Evolutionary conservation across 441 rosid species (phyloP), one percentile per base, ranked within the genome.

Genomic region (Eruca vesicaria): DNA sequence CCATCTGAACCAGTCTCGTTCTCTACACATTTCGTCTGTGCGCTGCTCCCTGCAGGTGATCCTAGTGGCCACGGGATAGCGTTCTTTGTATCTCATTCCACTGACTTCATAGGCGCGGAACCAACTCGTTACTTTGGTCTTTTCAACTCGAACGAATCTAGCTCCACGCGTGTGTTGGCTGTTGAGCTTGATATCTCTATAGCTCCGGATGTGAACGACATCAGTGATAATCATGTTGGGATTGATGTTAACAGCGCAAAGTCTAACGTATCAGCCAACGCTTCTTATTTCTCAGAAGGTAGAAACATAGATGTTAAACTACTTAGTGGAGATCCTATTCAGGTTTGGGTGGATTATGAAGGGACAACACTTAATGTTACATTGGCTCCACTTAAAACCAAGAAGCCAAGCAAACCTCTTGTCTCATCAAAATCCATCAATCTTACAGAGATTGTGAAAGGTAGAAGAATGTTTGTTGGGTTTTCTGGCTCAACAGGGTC

Each of bases 21-120:
- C 82, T 89, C 91, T 0, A 87, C 89, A 5, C 56, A 86, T 63
- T 89, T 87, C 2, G 84, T 87, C 21, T 87, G 85, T 19, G 84
- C 83, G 0, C 82, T 86, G 38, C 10, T 59, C 12, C 66, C 86
- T 5, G 66, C 23, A 28, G 63, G 75, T 16, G 38, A 3, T 4
- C 2, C 71, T 20, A 33, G 83, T n/a, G 87, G 84, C 23, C 89
- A 87, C 9, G 96, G 93, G 11, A 71, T 92, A 28, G 85, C 89
- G 10, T 88, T 92, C 18, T 83, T 84, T 52, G 65, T 90, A 1
- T 71, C 92, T 12, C 78, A 88, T 23, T 77, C 78, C 0, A 77
- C 50, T 3, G 87, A 76, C 15, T 79, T 88, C 61, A 81, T 61
- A 0, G 76, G 67, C 8, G 82, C 85, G 18, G 38, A 9, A 12